phyloP scores from a whole-genome alignment of 495 filamentous ascomycete genomes.

The Aspergillus bertholletiae region DNA sequence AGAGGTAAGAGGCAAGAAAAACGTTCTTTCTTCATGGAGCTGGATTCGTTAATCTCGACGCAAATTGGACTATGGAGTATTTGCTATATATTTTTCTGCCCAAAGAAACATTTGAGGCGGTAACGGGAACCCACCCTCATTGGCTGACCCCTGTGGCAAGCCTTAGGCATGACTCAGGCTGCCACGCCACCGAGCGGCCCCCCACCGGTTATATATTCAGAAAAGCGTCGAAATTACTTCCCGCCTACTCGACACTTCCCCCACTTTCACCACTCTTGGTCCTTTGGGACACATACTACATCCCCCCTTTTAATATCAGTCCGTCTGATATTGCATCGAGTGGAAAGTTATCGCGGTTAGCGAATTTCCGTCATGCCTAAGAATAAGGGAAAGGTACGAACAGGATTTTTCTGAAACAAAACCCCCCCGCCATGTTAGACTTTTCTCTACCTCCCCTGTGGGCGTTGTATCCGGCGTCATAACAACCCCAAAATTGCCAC shows the following conservation, averaged over 20 bases:
- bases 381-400: slow-evolving; percentile 94
- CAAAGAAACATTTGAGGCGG: slow-evolving; percentile 13
- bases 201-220: slow-evolving; percentile 3
- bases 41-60: neutral
- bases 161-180: slow-evolving; percentile 25
- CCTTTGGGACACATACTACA: slow-evolving; percentile 9
- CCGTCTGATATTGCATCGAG: slow-evolving; percentile 13
- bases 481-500: neutral
- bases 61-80: neutral
- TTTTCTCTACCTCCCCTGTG: slow-evolving; percentile 10
- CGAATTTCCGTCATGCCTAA: slow-evolving; percentile 72
- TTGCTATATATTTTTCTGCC: slow-evolving; percentile 3
- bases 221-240: slow-evolving; percentile 18
- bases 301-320: slow-evolving; percentile 3
- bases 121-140: slow-evolving; percentile 3
- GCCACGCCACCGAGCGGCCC: slow-evolving; percentile 9
- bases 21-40: neutral
- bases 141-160: slow-evolving; percentile 21
- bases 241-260: slow-evolving; percentile 7
- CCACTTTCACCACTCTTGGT: slow-evolving; percentile 16
- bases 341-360: slow-evolving; percentile 22
- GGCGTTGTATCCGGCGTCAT: neutral
- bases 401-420: slow-evolving; percentile 16
- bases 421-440: slow-evolving; percentile 22
- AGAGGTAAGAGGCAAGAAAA: neutral